phyloP scores from a whole-genome alignment of 352 stramenopile genomes.

The Phytophthora foliorum region DNA sequence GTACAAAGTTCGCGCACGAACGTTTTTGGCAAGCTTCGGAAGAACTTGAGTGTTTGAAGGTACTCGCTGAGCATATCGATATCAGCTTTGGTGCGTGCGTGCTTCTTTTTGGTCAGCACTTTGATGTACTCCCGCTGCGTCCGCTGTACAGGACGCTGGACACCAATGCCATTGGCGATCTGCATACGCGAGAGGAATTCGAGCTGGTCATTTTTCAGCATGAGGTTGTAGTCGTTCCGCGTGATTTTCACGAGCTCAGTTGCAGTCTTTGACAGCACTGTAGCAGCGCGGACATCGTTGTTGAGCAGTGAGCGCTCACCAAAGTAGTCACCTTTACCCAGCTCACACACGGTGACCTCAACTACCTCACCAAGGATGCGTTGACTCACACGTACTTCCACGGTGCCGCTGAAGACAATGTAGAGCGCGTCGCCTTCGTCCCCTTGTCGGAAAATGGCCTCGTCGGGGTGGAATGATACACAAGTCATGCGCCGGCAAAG shows the following conservation, averaged over 20 bases:
- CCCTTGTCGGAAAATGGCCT: slow-evolving; percentile 75
- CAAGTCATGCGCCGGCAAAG: slow-evolving; percentile 71
- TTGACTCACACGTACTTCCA: slow-evolving; percentile 73
- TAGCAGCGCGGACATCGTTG: slow-evolving; percentile 70
- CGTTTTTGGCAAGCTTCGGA: slow-evolving; percentile 62
- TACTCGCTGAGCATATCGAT: slow-evolving; percentile 77
- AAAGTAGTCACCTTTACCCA: slow-evolving; percentile 78
- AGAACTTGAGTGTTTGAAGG: slow-evolving; percentile 83
- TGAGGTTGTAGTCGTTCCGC: slow-evolving; percentile 75
- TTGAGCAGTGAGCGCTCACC: slow-evolving; percentile 72
- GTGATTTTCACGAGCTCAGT: slow-evolving; percentile 75
- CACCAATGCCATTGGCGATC: slow-evolving; percentile 48
- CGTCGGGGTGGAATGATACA: slow-evolving; percentile 54
- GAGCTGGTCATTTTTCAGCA: slow-evolving; percentile 79
- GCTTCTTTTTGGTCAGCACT: slow-evolving; percentile 64
- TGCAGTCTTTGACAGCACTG: slow-evolving; percentile 62
- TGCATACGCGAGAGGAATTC: slow-evolving; percentile 76
- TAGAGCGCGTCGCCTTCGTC: slow-evolving; percentile 83
- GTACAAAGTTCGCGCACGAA: slow-evolving; percentile 77
- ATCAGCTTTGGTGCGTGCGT: slow-evolving; percentile 55
- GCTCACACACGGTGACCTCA: slow-evolving; percentile 74
- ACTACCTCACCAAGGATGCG: slow-evolving; percentile 68
- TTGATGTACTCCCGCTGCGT: slow-evolving; percentile 66
- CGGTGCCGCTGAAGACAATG: slow-evolving; percentile 68
- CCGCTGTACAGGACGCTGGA: slow-evolving; percentile 29